Conservation (phyloP, 768 basidiomycete species). For the Mycena polygramma region DNA sequence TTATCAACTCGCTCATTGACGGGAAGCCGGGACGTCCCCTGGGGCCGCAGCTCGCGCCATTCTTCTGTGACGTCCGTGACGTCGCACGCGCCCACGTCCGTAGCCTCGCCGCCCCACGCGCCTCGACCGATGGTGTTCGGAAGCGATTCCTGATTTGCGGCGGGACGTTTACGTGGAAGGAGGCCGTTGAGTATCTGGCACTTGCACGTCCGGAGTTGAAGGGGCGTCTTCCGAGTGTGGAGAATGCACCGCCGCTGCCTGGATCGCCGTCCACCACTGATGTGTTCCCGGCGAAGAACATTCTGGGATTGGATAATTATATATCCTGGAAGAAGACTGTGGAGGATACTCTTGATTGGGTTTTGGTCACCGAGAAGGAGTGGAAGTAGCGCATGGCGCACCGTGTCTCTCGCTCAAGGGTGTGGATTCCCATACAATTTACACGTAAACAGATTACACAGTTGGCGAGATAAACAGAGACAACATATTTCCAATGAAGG, state of each 20-base stretch:
- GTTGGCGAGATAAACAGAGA: too few relatives aligned
- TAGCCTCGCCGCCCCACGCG: conserved; percentile 36
- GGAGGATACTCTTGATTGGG: conserved; percentile 27
- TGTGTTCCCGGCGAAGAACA: conserved; percentile 29
- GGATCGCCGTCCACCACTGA: conserved; percentile 20
- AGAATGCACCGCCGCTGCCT: not conserved
- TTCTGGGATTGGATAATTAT: conserved; percentile 36
- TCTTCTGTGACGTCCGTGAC: conserved; percentile 46
- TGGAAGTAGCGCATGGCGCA: conserved; percentile 13
- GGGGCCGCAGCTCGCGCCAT: conserved; percentile 38
- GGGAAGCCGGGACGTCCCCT: conserved; percentile 31
- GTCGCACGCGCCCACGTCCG: conserved; percentile 48
- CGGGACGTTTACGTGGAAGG: conserved; percentile 42
- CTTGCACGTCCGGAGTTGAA: conserved; percentile 41
- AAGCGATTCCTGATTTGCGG: conserved; percentile 44
- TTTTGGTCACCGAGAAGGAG: conserved; percentile 37
- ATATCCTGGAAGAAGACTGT: conserved; percentile 36
- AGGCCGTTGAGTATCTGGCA: conserved; percentile 41
- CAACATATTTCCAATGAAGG: too few relatives aligned
- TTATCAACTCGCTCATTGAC: conserved; percentile 41
- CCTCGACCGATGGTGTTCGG: not conserved
- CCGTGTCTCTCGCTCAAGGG: too few relatives aligned
- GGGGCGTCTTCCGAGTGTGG: conserved; percentile 30
- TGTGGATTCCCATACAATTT: too few relatives aligned
- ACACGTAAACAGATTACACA: too few relatives aligned